These are phyloP conservation scores for Oryza nivara DNA, from an alignment of 176 grass and related monocot species.

Conservation along the genomic window DNA sequence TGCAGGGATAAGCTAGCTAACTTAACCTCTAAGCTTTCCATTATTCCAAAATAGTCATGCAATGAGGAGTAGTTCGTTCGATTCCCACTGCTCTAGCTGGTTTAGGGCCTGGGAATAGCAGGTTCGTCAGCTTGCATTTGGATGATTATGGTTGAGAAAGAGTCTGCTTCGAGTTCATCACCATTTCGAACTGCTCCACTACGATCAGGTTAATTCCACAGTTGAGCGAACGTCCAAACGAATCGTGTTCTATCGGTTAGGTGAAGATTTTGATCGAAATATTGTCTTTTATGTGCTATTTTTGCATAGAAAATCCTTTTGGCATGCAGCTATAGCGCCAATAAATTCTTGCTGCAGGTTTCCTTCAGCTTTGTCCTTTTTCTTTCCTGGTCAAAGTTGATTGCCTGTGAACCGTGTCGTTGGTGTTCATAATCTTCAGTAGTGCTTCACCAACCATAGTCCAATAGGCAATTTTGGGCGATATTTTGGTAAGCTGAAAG, in stretches of 20 bases:
- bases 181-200: conserved; percentile 36
- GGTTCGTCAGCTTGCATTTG: not conserved
- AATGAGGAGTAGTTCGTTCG: too few species aligned
- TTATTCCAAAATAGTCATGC: not conserved
- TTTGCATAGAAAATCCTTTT: not conserved
- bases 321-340: not conserved
- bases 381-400: conserved; percentile 12
- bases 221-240: not conserved
- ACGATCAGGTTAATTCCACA: not conserved
- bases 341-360: conserved; percentile 14
- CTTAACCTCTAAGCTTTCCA: not conserved
- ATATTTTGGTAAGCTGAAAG: too few species aligned
- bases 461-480: too few species aligned
- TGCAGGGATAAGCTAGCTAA: not conserved
- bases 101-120: too few species aligned
- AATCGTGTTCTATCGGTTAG: not conserved
- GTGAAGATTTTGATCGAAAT: conserved; percentile 7
- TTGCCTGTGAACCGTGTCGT: not conserved
- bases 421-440: not conserved
- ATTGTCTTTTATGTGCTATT: not conserved
- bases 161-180: not conserved
- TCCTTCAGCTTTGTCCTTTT: not conserved
- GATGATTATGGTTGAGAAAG: not conserved
- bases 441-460: not conserved
- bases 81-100: not conserved